Base-by-base conservation (phyloP, 2,329 filamentous ascomycete species). In the Curvularia lunata region DNA sequence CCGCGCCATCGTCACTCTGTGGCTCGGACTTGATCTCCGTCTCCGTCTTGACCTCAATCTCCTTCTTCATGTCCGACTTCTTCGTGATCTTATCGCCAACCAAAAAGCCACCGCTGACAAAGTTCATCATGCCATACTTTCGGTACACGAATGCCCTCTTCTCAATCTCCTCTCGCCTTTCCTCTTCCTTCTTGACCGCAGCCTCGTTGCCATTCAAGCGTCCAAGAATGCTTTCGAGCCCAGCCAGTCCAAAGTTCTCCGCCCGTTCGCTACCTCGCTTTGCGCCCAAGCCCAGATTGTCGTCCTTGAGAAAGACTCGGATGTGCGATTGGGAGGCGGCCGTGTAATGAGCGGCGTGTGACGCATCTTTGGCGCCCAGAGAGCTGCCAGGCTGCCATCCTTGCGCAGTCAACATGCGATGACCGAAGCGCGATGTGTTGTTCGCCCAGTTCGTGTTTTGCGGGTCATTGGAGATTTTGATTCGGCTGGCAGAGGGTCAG, bases 391-490 rank as follows among this genome's bases (percentile, higher is more conserved):
- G 92, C 60, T 88, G 85, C 95, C 95, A 99, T 64, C 95, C 95
- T 71, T 97, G 92, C 16, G 89, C 84, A 48, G 88, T 86, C 72
- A 99, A 87, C 66, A 98, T 94, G 73, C 88, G 91, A 76, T 97
- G 93, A 67, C 95, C 95, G 76, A 95, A 98, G 52, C 87, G 88
- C 55, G 85, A 85, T 64, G 89, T 91, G 74, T 93, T 89, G 70
- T 89, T 88, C 55, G 89, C 88, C 95, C 95, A 99, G 83, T 86
- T 87, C 47, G 91, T 97, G 78, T 98, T 99, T 80, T 98, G 97
- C 7, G 95, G 95, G 78, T 99, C 95, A 75, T 90, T 85, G 65
- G 89, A 90, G 73, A 98, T 88, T 80, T 94, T 96, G 47, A 83
- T 83, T 68, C 80, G 82, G 69, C 84, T 86, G 67, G 65, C 59